Percentiles rank a stretch among this genome's conserved stretches.
Evolutionary conservation across 164 flowering plant genomes (phyloP).

Genomic region (Protea cynaroides): DNA sequence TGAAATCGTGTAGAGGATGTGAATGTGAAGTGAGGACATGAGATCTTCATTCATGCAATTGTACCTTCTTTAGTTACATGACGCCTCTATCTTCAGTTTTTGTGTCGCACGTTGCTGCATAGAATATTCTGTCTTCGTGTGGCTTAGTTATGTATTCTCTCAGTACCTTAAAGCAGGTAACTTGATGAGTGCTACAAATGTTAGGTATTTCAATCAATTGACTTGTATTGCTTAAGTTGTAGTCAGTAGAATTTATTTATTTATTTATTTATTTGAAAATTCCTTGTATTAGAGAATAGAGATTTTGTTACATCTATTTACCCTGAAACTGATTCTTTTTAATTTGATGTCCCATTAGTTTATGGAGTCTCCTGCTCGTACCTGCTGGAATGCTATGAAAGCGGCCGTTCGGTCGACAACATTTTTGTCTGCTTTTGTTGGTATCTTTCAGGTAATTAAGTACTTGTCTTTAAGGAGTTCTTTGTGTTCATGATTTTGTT

Average conservation of each 20-base stretch:
- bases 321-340: neutral
- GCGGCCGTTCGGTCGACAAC: constrained; percentile 84
- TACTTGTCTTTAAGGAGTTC: constrained; percentile 1
- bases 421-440: constrained; percentile 92
- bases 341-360: constrained; percentile 40
- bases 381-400: constrained; percentile 75
- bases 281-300: neutral
- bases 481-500: neutral
- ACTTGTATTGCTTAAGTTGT: too few species aligned
- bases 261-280: too few species aligned
- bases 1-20: too few species aligned
- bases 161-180: too few species aligned
- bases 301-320: neutral
- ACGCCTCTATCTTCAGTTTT: neutral
- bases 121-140: neutral
- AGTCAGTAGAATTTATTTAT: neutral
- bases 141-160: neutral
- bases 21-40: too few species aligned
- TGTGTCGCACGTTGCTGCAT: too few species aligned
- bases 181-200: too few species aligned
- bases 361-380: constrained; percentile 72
- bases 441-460: constrained; percentile 78
- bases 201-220: too few species aligned
- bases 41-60: too few species aligned
- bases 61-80: too few species aligned